A percentile compares a stretch with the other conserved stretches of the same genome.
Evolutionary conservation across 257 asterid genomes (phyloP).

Genomic region (Prunella vulgaris): DNA sequence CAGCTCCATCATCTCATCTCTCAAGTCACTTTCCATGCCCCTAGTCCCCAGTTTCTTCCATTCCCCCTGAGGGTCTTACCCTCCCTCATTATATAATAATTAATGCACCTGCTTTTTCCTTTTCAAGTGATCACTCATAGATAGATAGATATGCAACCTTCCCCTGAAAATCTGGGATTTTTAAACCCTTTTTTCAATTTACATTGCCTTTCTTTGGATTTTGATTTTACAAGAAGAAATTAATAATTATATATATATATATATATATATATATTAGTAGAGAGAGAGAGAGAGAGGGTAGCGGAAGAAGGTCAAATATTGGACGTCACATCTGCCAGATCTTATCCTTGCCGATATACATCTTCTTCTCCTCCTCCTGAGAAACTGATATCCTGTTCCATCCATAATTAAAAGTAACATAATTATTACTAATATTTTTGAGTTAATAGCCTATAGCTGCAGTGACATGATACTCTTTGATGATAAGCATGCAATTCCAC

Average conservation of each 20-base stretch:
- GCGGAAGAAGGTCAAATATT: conserved; percentile 33
- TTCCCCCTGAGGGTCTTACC: conserved; percentile 3
- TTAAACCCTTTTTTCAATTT: neutral
- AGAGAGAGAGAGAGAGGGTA: no score
- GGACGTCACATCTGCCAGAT: conserved; percentile 59
- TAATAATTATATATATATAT: no score
- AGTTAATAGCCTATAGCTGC: neutral
- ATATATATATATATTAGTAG: conserved; percentile 1
- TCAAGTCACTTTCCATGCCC: conserved; percentile 36
- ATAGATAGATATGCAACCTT: neutral
- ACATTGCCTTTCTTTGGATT: neutral
- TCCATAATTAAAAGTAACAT: conserved; percentile 21
- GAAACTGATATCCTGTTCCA: conserved; percentile 67
- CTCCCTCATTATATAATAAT: no score
- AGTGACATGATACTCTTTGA: conserved; percentile 25
- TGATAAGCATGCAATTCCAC: conserved; percentile 22
- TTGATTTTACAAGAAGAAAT: neutral
- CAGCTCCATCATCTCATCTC: conserved; percentile 14
- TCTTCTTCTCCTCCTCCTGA: conserved; percentile 43
- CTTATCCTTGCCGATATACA: conserved; percentile 72
- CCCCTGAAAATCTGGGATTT: conserved; percentile 61
- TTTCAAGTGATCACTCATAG: no score
- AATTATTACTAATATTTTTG: conserved; percentile 7
- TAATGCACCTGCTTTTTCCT: neutral
- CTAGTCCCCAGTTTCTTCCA: conserved; percentile 17